Conservation (phyloP, 2,329 filamentous ascomycete species). For the Geosmithia putterillii region DNA sequence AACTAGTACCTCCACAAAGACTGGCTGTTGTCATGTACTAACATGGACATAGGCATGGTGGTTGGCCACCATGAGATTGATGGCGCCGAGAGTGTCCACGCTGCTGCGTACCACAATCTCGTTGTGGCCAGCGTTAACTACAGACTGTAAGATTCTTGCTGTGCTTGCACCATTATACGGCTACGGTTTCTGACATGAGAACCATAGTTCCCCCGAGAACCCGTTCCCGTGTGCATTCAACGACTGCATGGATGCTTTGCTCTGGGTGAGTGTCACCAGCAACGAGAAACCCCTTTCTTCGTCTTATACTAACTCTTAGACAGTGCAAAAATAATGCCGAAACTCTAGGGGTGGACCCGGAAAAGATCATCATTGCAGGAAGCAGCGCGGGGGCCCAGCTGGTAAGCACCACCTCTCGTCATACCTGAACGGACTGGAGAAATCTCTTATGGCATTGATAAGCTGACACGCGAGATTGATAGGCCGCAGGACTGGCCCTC, state of each 20-base stretch:
- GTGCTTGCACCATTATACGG: neutral
- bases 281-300: no score
- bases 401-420: no score
- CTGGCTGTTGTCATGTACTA: no score
- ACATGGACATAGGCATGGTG: slow-evolving; percentile 6
- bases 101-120: slow-evolving; percentile 6
- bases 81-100: slow-evolving; percentile 10
- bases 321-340: slow-evolving; percentile 10
- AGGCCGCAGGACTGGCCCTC: slow-evolving; percentile 9
- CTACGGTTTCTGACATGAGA: neutral
- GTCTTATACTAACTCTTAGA: neutral
- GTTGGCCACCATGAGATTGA: slow-evolving; percentile 11
- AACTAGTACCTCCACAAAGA: neutral
- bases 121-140: slow-evolving; percentile 12
- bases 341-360: slow-evolving; percentile 6
- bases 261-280: slow-evolving; percentile 7
- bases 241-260: slow-evolving; percentile 10
- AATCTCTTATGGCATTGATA: neutral
- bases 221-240: slow-evolving; percentile 9
- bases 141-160: slow-evolving; percentile 4
- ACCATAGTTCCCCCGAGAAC: slow-evolving; percentile 8
- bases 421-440: no score
- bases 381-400: slow-evolving; percentile 10
- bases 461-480: neutral
- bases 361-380: slow-evolving; percentile 9